Conservation (phyloP, 768 basidiomycete genomes). For the Kwoniella sp. region DNA sequence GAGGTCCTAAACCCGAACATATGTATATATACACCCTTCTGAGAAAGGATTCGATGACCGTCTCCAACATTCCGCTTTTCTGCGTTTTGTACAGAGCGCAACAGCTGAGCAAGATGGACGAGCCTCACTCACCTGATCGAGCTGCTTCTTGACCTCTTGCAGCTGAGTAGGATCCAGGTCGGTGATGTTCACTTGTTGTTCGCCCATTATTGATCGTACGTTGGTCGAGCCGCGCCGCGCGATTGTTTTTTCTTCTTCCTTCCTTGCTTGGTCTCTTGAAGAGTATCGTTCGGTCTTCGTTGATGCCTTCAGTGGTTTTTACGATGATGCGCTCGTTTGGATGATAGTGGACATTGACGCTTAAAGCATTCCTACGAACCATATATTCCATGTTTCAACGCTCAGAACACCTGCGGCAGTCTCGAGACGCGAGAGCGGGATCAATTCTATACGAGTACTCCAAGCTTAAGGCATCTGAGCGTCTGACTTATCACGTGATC, state of each 20-base stretch:
- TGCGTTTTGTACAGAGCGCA: neutral
- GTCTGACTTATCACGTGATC: too few species aligned
- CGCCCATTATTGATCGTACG: constrained; percentile 60
- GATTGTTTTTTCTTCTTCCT: neutral
- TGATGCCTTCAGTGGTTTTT: too few species aligned
- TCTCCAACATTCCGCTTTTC: neutral
- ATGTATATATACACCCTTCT: neutral
- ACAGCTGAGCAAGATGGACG: neutral
- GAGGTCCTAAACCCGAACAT: neutral
- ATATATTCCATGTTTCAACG: too few species aligned
- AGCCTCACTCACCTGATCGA: constrained; percentile 80
- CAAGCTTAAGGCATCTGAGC: too few species aligned
- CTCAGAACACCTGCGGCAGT: too few species aligned
- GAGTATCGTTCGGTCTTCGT: neutral
- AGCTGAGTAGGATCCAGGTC: constrained; percentile 87
- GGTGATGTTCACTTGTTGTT: constrained; percentile 71
- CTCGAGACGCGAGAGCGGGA: too few species aligned
- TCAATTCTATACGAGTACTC: too few species aligned
- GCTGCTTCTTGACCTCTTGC: constrained; percentile 81
- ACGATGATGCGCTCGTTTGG: too few species aligned
- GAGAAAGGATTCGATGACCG: neutral
- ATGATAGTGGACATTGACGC: too few species aligned
- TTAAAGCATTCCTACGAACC: too few species aligned
- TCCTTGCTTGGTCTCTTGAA: too few species aligned
- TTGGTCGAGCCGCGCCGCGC: too few species aligned